These are phyloP conservation scores for Salvia hispanica DNA, from an alignment of 257 asterid genomes.

Conservation along the genomic window DNA sequence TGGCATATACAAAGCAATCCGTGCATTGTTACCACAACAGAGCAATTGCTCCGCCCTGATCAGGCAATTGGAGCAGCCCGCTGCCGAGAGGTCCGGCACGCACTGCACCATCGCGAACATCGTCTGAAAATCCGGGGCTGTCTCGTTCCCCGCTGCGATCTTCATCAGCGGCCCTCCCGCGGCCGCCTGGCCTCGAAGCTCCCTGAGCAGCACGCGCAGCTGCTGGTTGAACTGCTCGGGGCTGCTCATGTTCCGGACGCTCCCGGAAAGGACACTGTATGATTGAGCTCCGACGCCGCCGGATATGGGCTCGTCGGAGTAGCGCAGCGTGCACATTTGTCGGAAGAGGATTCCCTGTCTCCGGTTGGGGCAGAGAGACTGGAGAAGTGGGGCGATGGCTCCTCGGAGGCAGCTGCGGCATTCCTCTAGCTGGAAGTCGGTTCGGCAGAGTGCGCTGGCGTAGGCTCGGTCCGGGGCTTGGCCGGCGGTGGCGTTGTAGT, in stretches of 20 bases:
- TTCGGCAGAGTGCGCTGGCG: conserved; percentile 33
- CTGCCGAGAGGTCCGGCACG: conserved; percentile 17
- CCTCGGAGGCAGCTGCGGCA: conserved; percentile 22
- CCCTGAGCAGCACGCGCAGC: not conserved
- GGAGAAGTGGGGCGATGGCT: not conserved
- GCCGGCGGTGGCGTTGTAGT: conserved; percentile 19
- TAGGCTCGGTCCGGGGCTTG: not conserved
- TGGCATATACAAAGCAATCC: not conserved
- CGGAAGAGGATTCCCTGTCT: conserved; percentile 15
- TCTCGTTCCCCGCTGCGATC: not conserved
- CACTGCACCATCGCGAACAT: conserved; percentile 27
- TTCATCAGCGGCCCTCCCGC: conserved; percentile 5
- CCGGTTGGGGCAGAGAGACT: not conserved
- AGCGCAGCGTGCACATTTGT: conserved; percentile 6
- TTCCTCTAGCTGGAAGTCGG: not conserved
- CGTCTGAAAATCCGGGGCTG: not conserved
- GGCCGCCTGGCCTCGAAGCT: conserved; percentile 14
- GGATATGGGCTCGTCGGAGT: conserved; percentile 19
- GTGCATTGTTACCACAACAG: not conserved
- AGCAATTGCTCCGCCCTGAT: not conserved
- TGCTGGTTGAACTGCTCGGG: not conserved
- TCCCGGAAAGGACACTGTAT: too few species aligned
- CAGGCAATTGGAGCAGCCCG: conserved; percentile 17
- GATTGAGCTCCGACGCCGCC: not conserved
- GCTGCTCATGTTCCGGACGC: not conserved